These are phyloP conservation scores for Baeospora myosura DNA, from an alignment of 1,284 basidiomycete species.

Conservation along the genomic window DNA sequence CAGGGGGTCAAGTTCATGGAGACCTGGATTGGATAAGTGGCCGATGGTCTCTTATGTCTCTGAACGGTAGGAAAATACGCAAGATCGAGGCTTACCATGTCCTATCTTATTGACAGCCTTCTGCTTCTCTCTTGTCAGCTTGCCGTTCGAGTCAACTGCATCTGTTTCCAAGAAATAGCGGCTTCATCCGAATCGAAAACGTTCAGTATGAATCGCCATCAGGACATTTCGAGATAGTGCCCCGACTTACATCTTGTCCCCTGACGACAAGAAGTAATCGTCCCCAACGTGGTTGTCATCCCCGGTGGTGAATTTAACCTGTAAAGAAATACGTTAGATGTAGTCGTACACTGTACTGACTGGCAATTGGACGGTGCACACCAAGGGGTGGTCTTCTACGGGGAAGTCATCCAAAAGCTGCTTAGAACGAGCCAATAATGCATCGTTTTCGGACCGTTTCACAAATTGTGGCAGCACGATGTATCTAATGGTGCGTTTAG, in stretches of 20 bases:
- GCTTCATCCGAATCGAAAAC: slow-evolving; percentile 19
- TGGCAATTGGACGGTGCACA: slow-evolving; percentile 28
- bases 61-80: not conserved
- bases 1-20: slow-evolving; percentile 79
- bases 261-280: slow-evolving; percentile 86
- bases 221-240: no score
- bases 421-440: slow-evolving; percentile 64
- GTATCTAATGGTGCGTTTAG: slow-evolving; percentile 45
- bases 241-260: slow-evolving; percentile 83
- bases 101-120: slow-evolving; percentile 81
- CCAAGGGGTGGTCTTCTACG: slow-evolving; percentile 75
- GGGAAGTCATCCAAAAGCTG: slow-evolving; percentile 72
- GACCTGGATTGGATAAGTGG: slow-evolving; percentile 39
- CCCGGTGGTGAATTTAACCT: slow-evolving; percentile 87
- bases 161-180: slow-evolving; percentile 85
- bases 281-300: slow-evolving; percentile 78
- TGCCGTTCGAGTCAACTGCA: slow-evolving; percentile 56
- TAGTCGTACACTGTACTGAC: slow-evolving; percentile 2
- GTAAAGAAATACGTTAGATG: no score
- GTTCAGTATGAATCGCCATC: slow-evolving; percentile 1
- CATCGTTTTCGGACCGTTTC: slow-evolving; percentile 44
- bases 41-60: not conserved
- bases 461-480: slow-evolving; percentile 75
- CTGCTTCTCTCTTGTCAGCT: slow-evolving; percentile 71
- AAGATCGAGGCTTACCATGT: slow-evolving; percentile 47